phyloP scores from a whole-genome alignment of 2,329 filamentous ascomycete genomes.

The Fusarium denticulatum region DNA sequence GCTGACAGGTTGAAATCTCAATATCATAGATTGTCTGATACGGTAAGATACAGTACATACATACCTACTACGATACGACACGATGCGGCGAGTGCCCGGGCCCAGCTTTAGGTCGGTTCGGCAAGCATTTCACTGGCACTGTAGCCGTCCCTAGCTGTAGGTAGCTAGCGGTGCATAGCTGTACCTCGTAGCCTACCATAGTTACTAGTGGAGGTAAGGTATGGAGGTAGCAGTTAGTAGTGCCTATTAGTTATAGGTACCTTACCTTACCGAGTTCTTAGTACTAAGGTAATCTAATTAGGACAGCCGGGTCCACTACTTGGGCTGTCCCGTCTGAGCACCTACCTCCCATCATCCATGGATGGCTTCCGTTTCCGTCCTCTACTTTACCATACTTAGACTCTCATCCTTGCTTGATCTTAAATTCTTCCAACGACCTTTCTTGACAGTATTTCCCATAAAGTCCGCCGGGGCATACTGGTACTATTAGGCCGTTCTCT shows the following conservation, averaged over 20 bases:
- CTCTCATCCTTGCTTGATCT: slow-evolving; percentile 12
- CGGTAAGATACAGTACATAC: neutral
- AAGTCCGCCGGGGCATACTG: neutral
- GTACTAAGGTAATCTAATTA: neutral
- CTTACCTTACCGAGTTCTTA: neutral
- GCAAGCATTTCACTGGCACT: neutral
- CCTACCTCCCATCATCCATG: slow-evolving; percentile 16
- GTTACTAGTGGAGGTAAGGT: no score
- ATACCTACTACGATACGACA: neutral
- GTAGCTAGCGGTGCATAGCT: neutral
- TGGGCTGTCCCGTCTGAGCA: slow-evolving; percentile 30
- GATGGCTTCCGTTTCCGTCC: slow-evolving; percentile 27
- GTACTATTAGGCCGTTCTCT: neutral
- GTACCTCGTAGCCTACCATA: neutral
- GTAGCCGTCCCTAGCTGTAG: neutral
- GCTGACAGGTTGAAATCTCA: neutral
- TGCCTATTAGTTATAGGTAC: neutral
- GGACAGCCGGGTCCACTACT: slow-evolving; percentile 26
- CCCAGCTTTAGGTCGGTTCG: neutral
- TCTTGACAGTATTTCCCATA: slow-evolving; percentile 1
- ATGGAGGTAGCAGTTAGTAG: neutral
- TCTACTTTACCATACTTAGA: slow-evolving; percentile 15
- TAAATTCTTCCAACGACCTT: slow-evolving; percentile 8
- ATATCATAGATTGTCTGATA: neutral
- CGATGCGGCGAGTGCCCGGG: neutral